phyloP scores from a whole-genome alignment of 495 filamentous ascomycete species.

The Xylaria acuta region DNA sequence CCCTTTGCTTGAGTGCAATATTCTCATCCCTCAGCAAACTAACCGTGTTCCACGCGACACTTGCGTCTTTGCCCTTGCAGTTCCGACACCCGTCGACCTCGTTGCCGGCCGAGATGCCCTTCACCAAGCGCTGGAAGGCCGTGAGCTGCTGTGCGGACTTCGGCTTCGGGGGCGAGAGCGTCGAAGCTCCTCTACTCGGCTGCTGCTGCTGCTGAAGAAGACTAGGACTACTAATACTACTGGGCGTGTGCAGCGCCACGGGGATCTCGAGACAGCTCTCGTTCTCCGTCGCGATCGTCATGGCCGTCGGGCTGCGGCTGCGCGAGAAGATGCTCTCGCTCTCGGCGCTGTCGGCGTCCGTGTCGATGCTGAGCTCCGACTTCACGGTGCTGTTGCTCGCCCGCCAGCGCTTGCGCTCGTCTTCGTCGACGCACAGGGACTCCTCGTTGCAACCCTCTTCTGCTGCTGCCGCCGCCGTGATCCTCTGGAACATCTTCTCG shows the following conservation, averaged over 20 bases:
- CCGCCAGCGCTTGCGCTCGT: constrained; percentile 58
- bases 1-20: constrained; percentile 67
- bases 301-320: constrained; percentile 60
- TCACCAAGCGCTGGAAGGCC: constrained; percentile 59
- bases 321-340: constrained; percentile 66
- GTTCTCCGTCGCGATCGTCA: constrained; percentile 39
- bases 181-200: background rate
- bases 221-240: no score
- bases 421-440: constrained; percentile 58
- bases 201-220: no score
- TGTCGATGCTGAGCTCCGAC: constrained; percentile 50
- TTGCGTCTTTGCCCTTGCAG: constrained; percentile 66
- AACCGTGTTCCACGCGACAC: constrained; percentile 75
- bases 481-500: constrained; percentile 25
- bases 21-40: constrained; percentile 77
- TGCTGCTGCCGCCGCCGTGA: constrained; percentile 1
- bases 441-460: constrained; percentile 51
- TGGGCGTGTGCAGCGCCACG: background rate
- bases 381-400: constrained; percentile 59
- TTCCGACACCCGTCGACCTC: constrained; percentile 58
- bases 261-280: constrained; percentile 29
- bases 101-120: constrained; percentile 48
- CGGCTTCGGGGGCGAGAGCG: constrained; percentile 23
- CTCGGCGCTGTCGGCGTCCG: constrained; percentile 54
- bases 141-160: constrained; percentile 43